Percentiles rank a stretch among this genome's conserved stretches.
phyloP scores from a whole-genome alignment of 768 basidiomycete genomes.

The Russula ochroleuca region DNA sequence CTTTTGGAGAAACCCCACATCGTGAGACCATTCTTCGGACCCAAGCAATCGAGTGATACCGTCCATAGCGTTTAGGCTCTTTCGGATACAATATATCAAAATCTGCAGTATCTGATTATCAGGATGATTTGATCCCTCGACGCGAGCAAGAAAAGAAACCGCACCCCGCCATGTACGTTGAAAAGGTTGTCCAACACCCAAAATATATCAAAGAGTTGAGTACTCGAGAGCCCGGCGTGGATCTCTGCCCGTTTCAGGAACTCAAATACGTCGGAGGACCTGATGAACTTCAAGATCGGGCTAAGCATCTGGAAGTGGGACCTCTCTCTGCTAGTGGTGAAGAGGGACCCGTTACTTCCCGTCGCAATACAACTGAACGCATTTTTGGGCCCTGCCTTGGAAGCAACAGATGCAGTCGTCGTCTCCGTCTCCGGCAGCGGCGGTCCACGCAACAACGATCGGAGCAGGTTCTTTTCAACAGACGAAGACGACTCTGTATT shows the following conservation, averaged over 20 bases:
- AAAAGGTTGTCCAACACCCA: constrained; percentile 21
- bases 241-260: constrained; percentile 11
- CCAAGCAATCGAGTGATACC: not conserved
- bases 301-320: not conserved
- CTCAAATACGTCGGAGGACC: not conserved
- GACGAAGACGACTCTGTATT: too few species aligned
- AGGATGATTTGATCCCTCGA: not conserved
- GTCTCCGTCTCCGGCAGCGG: too few species aligned
- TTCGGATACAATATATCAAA: constrained; percentile 11
- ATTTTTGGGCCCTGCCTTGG: not conserved
- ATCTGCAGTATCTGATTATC: not conserved
- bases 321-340: not conserved
- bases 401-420: too few species aligned
- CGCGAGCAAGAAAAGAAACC: not conserved
- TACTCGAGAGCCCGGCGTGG: constrained; percentile 1
- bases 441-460: too few species aligned
- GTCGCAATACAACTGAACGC: not conserved
- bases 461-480: too few species aligned
- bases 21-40: not conserved
- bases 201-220: constrained; percentile 13
- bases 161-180: constrained; percentile 21
- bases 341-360: not conserved
- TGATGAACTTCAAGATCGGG: constrained; percentile 9
- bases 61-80: constrained; percentile 1
- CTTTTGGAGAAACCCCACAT: not conserved